Conservation (phyloP, 495 filamentous ascomycete species). For the Aspergillus affinis region DNA sequence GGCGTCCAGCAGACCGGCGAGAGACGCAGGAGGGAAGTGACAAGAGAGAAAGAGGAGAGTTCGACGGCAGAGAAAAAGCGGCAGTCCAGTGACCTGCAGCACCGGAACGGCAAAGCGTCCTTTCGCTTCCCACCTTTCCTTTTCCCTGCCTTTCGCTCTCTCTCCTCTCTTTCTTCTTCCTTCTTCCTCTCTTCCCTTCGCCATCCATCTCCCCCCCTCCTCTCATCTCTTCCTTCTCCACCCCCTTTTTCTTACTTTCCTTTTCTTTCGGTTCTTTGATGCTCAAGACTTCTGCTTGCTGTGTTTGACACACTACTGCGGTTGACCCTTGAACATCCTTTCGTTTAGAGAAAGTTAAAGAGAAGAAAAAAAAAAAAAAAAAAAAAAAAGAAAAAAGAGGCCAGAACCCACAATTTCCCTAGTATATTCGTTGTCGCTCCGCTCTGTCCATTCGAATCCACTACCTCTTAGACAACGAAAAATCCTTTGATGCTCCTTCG, state of each 20-base stretch:
- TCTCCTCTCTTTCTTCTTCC: conserved; percentile 9
- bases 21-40: not conserved
- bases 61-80: not conserved
- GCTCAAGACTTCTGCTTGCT: conserved; percentile 34
- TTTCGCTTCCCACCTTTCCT: conserved; percentile 10
- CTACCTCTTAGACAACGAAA: conserved; percentile 12
- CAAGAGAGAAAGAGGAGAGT: not conserved
- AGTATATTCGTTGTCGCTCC: conserved; percentile 17
- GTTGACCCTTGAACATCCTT: conserved; percentile 39
- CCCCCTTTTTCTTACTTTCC: conserved; percentile 15
- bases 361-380: conserved; percentile 13
- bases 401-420: conserved; percentile 14
- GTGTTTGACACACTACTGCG: conserved; percentile 55
- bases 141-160: conserved; percentile 17
- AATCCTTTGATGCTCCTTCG: conserved; percentile 27
- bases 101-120: conserved; percentile 14
- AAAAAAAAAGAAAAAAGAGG: too few species aligned
- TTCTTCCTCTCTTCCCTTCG: conserved; percentile 9
- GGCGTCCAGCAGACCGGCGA: not conserved
- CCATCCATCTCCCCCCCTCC: conserved; percentile 7
- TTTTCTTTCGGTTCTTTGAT: conserved; percentile 31
- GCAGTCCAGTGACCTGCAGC: conserved; percentile 12
- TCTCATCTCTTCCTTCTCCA: conserved; percentile 10
- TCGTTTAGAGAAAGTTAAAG: conserved; percentile 28
- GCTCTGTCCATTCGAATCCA: conserved; percentile 12